Conservation (phyloP, 306 rosid species). For the barrel medic (Medicago truncatula) region MtrunA17r5.0-ANR NC_053043.1:353001-353500, state of each 20-base stretch:
- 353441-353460: conserved; percentile 34
- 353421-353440: conserved; percentile 40
- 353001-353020: conserved; percentile 5
- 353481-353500: conserved; percentile 38
- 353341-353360: conserved; percentile 20
- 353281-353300: conserved; percentile 9
- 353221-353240: conserved; percentile 14
- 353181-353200: conserved; percentile 7
- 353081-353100: conserved; percentile 25
- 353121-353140: conserved; percentile 18
- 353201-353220: conserved; percentile 3
- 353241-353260: conserved; percentile 19
- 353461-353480: conserved; percentile 49
- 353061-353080: conserved; percentile 16
- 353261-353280: neutral
- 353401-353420: conserved; percentile 49
- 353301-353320: conserved; percentile 18
- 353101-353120: neutral
- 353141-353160: conserved; percentile 7
- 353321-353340: neutral
- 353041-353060: neutral
- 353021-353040: conserved; percentile 9
- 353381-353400: conserved; percentile 1
- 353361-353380: conserved; percentile 3
- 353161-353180: conserved; percentile 20